Evolutionary conservation across 306 rosid genomes (phyloP).

Genomic region (Cucurbita maxima): DNA sequence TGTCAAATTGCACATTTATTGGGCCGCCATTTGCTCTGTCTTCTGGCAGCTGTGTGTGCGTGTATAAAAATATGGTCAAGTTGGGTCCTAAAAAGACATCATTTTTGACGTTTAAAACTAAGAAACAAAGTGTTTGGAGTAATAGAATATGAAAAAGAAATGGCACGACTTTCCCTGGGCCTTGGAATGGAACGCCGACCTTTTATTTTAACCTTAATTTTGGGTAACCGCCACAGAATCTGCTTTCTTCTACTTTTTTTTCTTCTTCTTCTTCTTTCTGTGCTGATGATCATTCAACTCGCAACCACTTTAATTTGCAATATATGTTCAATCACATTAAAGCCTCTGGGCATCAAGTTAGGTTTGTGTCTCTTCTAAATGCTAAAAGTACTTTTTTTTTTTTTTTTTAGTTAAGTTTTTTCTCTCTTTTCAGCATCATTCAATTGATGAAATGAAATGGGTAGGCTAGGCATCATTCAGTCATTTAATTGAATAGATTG

Average conservation of each 20-base stretch:
- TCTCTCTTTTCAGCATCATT: not conserved
- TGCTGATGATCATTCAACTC: not conserved
- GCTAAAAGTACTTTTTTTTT: not conserved
- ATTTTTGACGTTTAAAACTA: not conserved
- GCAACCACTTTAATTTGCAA: not conserved
- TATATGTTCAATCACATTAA: not conserved
- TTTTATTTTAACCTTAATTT: not conserved
- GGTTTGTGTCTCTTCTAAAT: not conserved
- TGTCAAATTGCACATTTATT: not conserved
- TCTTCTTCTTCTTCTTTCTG: not conserved
- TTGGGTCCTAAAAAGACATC: not conserved
- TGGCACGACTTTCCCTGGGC: conserved; percentile 1
- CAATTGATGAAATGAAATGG: not conserved
- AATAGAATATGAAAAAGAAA: not conserved
- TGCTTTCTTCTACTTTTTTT: not conserved
- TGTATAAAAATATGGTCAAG: not conserved
- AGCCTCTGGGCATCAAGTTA: not conserved
- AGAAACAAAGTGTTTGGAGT: not conserved
- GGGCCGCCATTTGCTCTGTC: conserved; percentile 1
- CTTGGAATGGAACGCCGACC: not conserved
- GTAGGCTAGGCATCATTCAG: not conserved
- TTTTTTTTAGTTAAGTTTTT: too few species aligned
- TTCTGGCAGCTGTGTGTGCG: not conserved
- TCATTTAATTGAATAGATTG: not conserved
- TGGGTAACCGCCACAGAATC: conserved; percentile 5